Base-by-base conservation (phyloP, 1,139 yeast genomes). In the Pichia sp. region DNA sequence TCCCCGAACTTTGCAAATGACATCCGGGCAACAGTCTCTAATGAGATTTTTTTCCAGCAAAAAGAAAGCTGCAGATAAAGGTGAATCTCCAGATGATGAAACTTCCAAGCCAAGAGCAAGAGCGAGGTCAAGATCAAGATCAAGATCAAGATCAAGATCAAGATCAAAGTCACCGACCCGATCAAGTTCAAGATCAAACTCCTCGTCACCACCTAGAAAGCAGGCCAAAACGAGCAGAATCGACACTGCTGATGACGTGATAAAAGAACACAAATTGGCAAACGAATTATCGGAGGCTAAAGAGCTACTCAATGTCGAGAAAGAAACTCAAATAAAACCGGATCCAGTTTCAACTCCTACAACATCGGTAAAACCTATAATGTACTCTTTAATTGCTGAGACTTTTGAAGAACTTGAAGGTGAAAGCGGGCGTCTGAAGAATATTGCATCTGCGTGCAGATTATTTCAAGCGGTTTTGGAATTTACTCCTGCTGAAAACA, bases 371-470 rank as follows among this genome's bases (percentile, higher is more conserved):
- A 52, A 55, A 40, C 59, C 60, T n/a, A 71, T 84, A 27, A 77
- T 81, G 5, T 90, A 87, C 59, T 66, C 81, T 2, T 74, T 75
- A 26, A 64, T 92, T 37, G 75, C 85, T 31, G 73, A 75, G 3
- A 75, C 85, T 3, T 88, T 90, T 64, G 88, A 85, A 49, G 69
- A 73, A 45, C 73, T 92, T 44, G 97, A 88, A 57, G 63, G 71
- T 1, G 95, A 88, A 37, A 72, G 96, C 1, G 85, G 88, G 26
- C 69, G 98, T 44, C 71, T 92, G 44, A 85, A 87, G 54, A 90
- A 90, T 56, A 77, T 84, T 27, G 79, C 86, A 40, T 67, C 78
- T 45, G 79, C 92, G 34, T 75, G 95, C 0, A 81, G 77, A 40
- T 83, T 87, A 59, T 84, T 85, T 57, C 64, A 74, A 27, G 73